These are phyloP conservation scores for Syzygium grande DNA, from an alignment of 345 rosid species.

Conservation along the genomic window DNA sequence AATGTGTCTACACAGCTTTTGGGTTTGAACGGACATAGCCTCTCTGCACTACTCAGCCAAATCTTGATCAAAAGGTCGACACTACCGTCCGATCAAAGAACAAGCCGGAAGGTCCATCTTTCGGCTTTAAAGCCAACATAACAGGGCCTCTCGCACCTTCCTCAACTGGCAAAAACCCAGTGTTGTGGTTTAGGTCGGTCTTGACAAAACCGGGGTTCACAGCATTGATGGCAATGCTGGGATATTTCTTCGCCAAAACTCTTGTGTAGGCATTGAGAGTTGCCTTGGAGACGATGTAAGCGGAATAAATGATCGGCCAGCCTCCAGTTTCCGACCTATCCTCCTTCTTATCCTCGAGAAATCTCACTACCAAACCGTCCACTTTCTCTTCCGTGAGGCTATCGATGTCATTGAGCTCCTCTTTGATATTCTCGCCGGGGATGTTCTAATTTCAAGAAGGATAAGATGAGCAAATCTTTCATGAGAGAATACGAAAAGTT, in stretches of 20 bases:
- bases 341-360: constrained; percentile 10
- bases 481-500: too few species aligned
- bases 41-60: too few species aligned
- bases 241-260: background rate
- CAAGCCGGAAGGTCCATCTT: background rate
- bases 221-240: background rate
- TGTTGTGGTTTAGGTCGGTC: background rate
- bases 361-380: constrained; percentile 7
- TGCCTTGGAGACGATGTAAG: background rate
- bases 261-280: constrained; percentile 3
- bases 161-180: background rate
- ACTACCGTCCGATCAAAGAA: background rate
- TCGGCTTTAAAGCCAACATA: background rate
- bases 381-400: constrained; percentile 9
- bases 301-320: background rate
- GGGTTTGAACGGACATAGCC: too few species aligned
- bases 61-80: background rate
- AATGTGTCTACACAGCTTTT: background rate
- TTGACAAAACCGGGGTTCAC: background rate
- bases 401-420: background rate
- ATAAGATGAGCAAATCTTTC: background rate
- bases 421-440: background rate
- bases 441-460: background rate
- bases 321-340: constrained; percentile 3
- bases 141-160: background rate